Base-by-base conservation (phyloP, 305 asterid genomes). In the Fraxinus greggii region DNA sequence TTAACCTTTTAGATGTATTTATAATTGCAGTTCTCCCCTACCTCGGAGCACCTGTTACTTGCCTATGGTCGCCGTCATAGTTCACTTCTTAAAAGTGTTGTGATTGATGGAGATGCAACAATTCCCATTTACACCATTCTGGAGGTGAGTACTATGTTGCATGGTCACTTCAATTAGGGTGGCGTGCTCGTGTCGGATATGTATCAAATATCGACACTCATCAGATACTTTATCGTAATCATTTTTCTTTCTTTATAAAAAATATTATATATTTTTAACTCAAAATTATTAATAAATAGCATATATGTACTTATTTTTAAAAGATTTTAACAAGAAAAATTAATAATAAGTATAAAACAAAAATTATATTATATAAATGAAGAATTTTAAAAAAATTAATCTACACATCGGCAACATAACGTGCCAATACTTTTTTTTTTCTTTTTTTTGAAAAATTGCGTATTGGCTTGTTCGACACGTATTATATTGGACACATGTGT, bases 31-130 rank as follows among this genome's bases (percentile, higher is more conserved):
- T 96, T 96, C 83, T 96, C 99, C 84, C 97, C 99, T 65, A 92
- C 99, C 35, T 96, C 99, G 10, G 98, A 96, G 89, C 98, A 96
- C 89, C 87, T 96, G 76, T 88, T 96, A 83, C 97, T 96, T 81
- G 98, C 98, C 72, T 96, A 96, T 84, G 99, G 99, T 28, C 94
- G 98, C 69, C 99, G 98, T 69, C 99, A 95, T 84, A 89, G 89
- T 88, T 93, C 98, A 63, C 99, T 96, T 87, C 98, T 96, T 59
- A 96, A 90, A 84, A 96, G 98, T 80, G 95, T 93, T 5, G 94
- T 96, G 82, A 91, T 94, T 84, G 98, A 96, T 87, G 98, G 98
- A 81, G 99, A 91, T 42, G 85, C 90, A 73, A 91, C 97, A 0
- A 87, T 96, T 28, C 95, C 97, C 32, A 89, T 96, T 40, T 96